Conservation (phyloP, 805 yeast genomes). For the Candida arabinofermentans region DNA sequence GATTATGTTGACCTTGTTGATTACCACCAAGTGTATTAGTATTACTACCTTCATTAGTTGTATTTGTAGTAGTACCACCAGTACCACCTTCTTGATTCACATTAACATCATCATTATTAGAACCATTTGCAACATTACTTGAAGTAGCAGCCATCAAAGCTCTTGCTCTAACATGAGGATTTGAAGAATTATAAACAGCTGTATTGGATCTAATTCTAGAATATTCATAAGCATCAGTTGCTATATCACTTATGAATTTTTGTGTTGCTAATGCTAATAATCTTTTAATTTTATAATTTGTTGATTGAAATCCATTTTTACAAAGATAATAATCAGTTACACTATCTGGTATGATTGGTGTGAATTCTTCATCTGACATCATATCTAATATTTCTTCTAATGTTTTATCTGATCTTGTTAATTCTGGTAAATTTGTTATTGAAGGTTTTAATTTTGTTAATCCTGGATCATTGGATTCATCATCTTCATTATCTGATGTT, state of each 20-base stretch:
- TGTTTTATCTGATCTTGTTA: conserved; percentile 75
- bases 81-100: neutral
- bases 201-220: conserved; percentile 87
- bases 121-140: conserved; percentile 27
- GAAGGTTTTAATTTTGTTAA: conserved; percentile 23
- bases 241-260: conserved; percentile 88
- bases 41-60: neutral
- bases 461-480: conserved; percentile 14
- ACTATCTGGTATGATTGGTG: conserved; percentile 95
- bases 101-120: conserved; percentile 7
- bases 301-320: conserved; percentile 78
- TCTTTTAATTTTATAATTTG: conserved; percentile 75
- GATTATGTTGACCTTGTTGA: conserved; percentile 23
- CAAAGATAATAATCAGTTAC: conserved; percentile 85
- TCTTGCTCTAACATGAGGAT: conserved; percentile 82
- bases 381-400: conserved; percentile 77
- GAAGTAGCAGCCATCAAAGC: conserved; percentile 62
- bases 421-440: conserved; percentile 57
- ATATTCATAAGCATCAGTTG: conserved; percentile 95
- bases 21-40: conserved; percentile 6
- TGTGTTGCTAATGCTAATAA: conserved; percentile 93
- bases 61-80: too few relatives aligned
- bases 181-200: conserved; percentile 78
- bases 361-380: conserved; percentile 92
- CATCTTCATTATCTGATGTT: neutral